Evolutionary conservation across 805 yeast genomes (phyloP), one percentile per base, ranked within the genome.

Genomic region (Ogataea haglerorum): DNA sequence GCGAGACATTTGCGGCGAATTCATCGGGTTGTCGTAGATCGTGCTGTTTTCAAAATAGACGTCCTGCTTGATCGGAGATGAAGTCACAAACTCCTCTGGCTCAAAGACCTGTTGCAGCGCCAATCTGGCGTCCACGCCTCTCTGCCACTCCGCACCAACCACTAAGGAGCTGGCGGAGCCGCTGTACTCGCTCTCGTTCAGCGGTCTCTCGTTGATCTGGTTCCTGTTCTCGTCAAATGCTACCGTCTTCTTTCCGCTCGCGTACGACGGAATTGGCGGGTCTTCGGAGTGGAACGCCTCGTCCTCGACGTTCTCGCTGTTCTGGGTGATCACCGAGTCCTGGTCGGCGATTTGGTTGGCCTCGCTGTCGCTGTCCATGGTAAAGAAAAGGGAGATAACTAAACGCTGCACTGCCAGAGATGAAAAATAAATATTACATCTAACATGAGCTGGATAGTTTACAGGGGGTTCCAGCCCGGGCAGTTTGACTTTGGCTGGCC

Each of bases 401-500:
- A 34, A 14, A 40, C 43, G 38, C 38, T 40, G 35, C 38, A 34
- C 43, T 17, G 38, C 38, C 38, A 19, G 21, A 19, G 19, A 9
- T 30, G 18, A 27, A 34, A 25, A 25, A 24, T 5, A 30, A 19
- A 17, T 17, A 23, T 9, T 19, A n/a, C 28, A 9, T 12, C 6
- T 29, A 12, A 13, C 7, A 43, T 48, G 53, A 36, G 15, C 35
- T 55, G 52, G 52, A 47, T 57, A 17, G 44, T 48, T 16, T 57
- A 54, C 34, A 38, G 27, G 9, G 62, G 62, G 10, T 55, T 39
- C 34, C 49, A 49, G 8, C 34, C 41, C 12, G 53, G 49, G 9
- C 49, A 48, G 14, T 54, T 64, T 30, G 46, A 51, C 16, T 61
- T 59, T 39, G 56, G 63, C 1, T 29, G 56, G 5, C 71, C 75